Evolutionary conservation across 2,329 filamentous ascomycete species (phyloP).

Genomic region (Pseudocercospora ulei): DNA sequence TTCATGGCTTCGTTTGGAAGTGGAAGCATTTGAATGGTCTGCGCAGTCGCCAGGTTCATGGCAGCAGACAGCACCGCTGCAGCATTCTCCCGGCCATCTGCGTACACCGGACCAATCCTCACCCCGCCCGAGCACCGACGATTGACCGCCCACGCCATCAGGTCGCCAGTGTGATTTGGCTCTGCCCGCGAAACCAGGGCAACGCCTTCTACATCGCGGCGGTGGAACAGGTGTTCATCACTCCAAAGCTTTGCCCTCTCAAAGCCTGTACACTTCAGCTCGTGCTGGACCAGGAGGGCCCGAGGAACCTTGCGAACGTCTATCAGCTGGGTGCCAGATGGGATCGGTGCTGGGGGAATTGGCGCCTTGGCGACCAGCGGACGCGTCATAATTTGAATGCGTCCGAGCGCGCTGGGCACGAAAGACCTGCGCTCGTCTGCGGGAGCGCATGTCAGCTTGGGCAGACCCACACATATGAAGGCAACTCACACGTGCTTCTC

Average conservation of each 20-base stretch:
- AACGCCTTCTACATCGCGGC: constrained; percentile 30
- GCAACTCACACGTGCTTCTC: constrained; percentile 27
- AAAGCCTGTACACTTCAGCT: constrained; percentile 32
- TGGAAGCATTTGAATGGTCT: constrained; percentile 11
- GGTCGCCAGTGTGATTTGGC: constrained; percentile 13
- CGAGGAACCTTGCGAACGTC: constrained; percentile 26
- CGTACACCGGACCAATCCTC: constrained; percentile 35
- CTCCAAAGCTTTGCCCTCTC: constrained; percentile 31
- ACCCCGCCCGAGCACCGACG: constrained; percentile 32
- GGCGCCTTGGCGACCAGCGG: constrained; percentile 13
- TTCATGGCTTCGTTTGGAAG: constrained; percentile 15
- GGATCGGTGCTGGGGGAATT: neutral
- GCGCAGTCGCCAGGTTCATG: constrained; percentile 25
- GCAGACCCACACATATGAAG: neutral
- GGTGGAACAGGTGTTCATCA: constrained; percentile 26
- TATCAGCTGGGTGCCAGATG: constrained; percentile 10
- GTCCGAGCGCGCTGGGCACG: constrained; percentile 24
- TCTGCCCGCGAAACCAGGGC: constrained; percentile 19
- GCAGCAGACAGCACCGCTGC: constrained; percentile 24
- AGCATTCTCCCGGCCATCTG: constrained; percentile 26
- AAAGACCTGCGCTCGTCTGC: constrained; percentile 33
- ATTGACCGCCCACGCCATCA: constrained; percentile 31
- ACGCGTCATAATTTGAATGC: constrained; percentile 30
- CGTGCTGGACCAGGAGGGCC: constrained; percentile 25
- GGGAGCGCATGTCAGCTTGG: neutral